Evolutionary conservation across 139 green algal species (phyloP).

Genomic region (Micromonas commoda): DNA sequence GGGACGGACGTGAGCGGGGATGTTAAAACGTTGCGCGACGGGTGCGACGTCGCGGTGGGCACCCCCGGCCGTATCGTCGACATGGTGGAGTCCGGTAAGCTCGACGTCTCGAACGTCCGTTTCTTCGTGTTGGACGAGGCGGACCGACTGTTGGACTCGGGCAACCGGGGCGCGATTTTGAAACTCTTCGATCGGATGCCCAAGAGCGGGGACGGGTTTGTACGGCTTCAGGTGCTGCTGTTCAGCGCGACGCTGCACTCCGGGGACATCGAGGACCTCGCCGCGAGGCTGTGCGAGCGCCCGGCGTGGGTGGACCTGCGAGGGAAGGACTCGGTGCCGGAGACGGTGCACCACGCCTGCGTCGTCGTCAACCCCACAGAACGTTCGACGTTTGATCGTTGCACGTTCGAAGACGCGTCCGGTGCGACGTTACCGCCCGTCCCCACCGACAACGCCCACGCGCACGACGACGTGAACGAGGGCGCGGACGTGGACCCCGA

Average conservation of each 20-base stretch:
- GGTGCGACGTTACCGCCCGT: constrained; percentile 53
- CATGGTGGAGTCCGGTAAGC: constrained; percentile 61
- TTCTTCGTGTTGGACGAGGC: constrained; percentile 84
- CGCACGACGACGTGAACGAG: constrained; percentile 37
- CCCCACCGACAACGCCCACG: constrained; percentile 59
- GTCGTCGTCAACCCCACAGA: constrained; percentile 54
- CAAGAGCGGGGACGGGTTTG: constrained; percentile 45
- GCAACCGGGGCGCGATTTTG: constrained; percentile 53
- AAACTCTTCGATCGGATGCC: constrained; percentile 60
- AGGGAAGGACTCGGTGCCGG: constrained; percentile 63
- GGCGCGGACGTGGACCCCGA: constrained; percentile 2
- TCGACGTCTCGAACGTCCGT: constrained; percentile 42
- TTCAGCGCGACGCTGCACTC: constrained; percentile 80
- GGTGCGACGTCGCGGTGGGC: constrained; percentile 63
- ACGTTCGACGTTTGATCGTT: too few species aligned
- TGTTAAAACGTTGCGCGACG: constrained; percentile 43
- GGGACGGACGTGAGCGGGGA: constrained; percentile 46
- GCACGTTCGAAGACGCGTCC: too few species aligned
- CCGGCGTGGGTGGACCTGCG: constrained; percentile 71
- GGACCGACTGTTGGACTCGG: constrained; percentile 64
- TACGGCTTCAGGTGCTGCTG: constrained; percentile 60
- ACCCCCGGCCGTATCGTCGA: constrained; percentile 68
- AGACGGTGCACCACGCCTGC: constrained; percentile 69
- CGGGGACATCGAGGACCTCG: constrained; percentile 52
- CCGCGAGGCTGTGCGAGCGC: constrained; percentile 57